These are phyloP conservation scores for Fusarium xylarioides DNA, from an alignment of 2,329 filamentous ascomycete species.

Conservation along the genomic window DNA sequence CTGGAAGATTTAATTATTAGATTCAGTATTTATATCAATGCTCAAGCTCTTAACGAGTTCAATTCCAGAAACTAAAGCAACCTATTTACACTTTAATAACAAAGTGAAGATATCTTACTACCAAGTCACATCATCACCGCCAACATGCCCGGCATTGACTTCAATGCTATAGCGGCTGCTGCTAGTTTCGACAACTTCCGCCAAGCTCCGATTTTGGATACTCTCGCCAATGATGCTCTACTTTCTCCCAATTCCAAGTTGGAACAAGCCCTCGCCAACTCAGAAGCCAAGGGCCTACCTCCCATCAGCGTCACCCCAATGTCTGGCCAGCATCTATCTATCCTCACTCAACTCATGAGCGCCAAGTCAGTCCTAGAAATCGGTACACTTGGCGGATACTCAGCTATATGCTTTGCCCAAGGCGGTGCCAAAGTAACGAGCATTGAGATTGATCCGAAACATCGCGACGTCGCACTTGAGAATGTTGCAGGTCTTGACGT, in stretches of 20 bases:
- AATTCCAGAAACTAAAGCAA: too few species aligned
- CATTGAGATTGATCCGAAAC: constrained; percentile 58
- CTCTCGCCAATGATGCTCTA: neutral
- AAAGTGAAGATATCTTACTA: too few species aligned
- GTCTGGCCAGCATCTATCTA: constrained; percentile 51
- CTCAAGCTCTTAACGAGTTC: neutral
- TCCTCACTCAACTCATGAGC: constrained; percentile 49
- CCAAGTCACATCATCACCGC: neutral
- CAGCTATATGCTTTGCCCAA: constrained; percentile 60
- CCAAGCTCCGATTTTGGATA: neutral
- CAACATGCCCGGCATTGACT: neutral
- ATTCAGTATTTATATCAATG: neutral
- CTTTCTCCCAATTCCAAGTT: neutral
- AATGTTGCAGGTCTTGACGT: constrained; percentile 55
- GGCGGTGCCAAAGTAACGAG: constrained; percentile 52
- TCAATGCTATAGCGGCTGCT: neutral
- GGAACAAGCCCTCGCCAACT: constrained; percentile 45
- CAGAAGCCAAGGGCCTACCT: constrained; percentile 46
- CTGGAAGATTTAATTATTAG: fast-evolving
- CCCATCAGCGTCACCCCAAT: constrained; percentile 49
- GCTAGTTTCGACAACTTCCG: neutral
- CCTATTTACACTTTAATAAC: too few species aligned
- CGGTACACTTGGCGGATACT: constrained; percentile 64
- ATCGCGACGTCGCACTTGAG: constrained; percentile 56
- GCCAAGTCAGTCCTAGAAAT: constrained; percentile 59